Percentiles rank a stretch among this genome's conserved stretches.
These are phyloP conservation scores for Rhizopus stolonifer DNA, from an alignment of 371 early-diverging fungal species.

Conservation along the genomic window DNA sequence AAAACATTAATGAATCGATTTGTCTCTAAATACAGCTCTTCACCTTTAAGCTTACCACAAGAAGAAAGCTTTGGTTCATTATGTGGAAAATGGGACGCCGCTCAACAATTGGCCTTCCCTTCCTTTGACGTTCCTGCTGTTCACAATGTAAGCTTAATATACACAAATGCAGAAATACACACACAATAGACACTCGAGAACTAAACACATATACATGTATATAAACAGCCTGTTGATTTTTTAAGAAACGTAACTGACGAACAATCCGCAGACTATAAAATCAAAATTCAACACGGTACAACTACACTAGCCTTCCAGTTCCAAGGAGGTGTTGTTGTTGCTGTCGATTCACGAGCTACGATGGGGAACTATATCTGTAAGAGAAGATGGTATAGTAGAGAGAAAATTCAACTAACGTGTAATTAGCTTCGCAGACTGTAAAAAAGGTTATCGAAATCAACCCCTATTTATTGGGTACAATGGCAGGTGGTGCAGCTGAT, in stretches of 20 bases:
- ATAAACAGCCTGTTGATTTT: constrained; percentile 62
- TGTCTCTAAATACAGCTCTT: constrained; percentile 54
- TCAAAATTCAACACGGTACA: constrained; percentile 97
- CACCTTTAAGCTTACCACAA: constrained; percentile 40
- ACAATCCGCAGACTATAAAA: constrained; percentile 58
- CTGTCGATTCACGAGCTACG: constrained; percentile 99
- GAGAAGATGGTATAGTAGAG: neutral
- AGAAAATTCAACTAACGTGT: neutral
- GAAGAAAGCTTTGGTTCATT: constrained; percentile 33
- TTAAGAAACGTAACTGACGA: constrained; percentile 63
- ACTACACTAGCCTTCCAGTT: constrained; percentile 99
- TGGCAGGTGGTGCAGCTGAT: constrained; percentile 99
- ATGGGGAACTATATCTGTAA: constrained; percentile 97
- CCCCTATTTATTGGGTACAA: constrained; percentile 98
- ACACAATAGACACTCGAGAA: too few species aligned
- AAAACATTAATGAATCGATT: constrained; percentile 51
- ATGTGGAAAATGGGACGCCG: constrained; percentile 61
- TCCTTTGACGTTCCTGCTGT: constrained; percentile 73
- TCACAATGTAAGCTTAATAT: constrained; percentile 58
- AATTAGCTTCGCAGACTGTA: constrained; percentile 93
- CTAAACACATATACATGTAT: neutral
- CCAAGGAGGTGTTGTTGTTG: constrained; percentile 96
- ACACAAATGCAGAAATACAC: neutral
- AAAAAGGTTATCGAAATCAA: constrained; percentile 99
- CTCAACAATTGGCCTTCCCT: constrained; percentile 68